Conservation (phyloP, 352 stramenopile genomes). For the Pythium oligandrum region DNA sequence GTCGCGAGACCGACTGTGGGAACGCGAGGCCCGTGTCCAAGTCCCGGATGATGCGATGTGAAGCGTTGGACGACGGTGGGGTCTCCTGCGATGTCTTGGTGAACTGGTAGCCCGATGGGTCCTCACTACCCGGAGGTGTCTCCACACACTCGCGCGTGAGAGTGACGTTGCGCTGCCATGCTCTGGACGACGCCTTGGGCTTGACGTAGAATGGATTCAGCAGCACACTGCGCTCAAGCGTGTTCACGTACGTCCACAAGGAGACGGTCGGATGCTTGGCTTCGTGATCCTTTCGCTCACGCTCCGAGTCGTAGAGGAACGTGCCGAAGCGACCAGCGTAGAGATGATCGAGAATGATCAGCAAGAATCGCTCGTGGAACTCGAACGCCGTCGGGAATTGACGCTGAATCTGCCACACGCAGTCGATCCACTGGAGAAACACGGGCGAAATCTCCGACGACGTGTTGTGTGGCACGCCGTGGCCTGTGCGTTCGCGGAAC, state of each 20-base stretch:
- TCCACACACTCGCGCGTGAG: too few relatives aligned
- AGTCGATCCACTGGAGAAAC: slow-evolving; percentile 92
- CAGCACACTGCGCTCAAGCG: slow-evolving; percentile 53
- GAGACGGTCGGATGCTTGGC: slow-evolving; percentile 50
- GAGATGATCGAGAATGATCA: slow-evolving; percentile 76
- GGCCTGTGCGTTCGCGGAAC: slow-evolving; percentile 73
- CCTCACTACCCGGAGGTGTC: too few relatives aligned
- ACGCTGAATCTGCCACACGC: slow-evolving; percentile 72
- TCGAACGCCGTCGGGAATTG: slow-evolving; percentile 83
- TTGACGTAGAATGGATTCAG: slow-evolving; percentile 68
- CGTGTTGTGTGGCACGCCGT: slow-evolving; percentile 46
- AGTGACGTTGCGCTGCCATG: too few relatives aligned
- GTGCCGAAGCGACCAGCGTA: slow-evolving; percentile 87
- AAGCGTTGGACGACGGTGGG: too few relatives aligned
- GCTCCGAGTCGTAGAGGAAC: slow-evolving; percentile 96
- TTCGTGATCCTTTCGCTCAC: slow-evolving; percentile 51
- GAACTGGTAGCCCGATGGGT: too few relatives aligned
- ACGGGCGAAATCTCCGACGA: slow-evolving; percentile 96
- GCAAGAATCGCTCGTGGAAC: slow-evolving; percentile 83
- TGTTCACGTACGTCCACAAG: slow-evolving; percentile 74
- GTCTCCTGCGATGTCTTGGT: too few relatives aligned
- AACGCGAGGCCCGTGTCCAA: too few relatives aligned
- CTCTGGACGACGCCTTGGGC: too few relatives aligned
- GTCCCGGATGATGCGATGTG: too few relatives aligned
- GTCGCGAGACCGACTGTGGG: too few relatives aligned